Evolutionary conservation across 73 alveolate species (phyloP), one percentile per base, ranked within the genome.

Genomic region (Symbiodinium natans): DNA sequence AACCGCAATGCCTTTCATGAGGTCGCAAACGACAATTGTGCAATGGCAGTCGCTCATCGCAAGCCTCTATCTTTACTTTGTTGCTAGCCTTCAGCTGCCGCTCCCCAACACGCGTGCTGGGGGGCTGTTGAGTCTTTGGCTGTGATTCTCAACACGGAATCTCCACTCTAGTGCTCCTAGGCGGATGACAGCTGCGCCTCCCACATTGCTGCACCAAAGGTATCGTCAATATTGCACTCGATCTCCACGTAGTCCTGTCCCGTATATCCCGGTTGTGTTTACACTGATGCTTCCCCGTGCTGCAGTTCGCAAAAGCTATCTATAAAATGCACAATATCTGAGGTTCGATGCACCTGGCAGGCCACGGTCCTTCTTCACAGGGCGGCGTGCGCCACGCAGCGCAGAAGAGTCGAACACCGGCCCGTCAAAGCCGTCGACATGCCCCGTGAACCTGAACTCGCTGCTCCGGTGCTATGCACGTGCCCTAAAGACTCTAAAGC

Each of bases 341-440:
- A 63, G 5, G 29, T 15, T 63, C 40, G n/a, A 21, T 71, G 38
- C 41, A 10, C 52, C 33, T 4, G 40, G 56, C 38, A 10, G 52
- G 56, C 17, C 31, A 3, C 40, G 68, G 54, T 48, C 94, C 94
- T 87, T 88, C 74, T 88, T 88, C 21, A 52, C 82, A 40, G 95
- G 86, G 34, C 73, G 40, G 23, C 86, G n/a, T 3, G 73, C 86
- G 8, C 86, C 86, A 25, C 97, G 34, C 31, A 90, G 80, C 23
- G 33, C 48, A 3, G 97, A 90, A n/a, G 97, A 90, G 97, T 90
- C 97, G 31, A 90, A 90, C 40, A 90, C 88, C n/a, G 97, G 97
- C 52, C 97, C 97, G 38, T 90, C 97, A 40, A 90, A 90, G 54
- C 36, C 80, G 80, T 42, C 83, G 19, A 90, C 40, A 34, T 90